Percentiles rank a stretch among this genome's conserved stretches.
Conservation (phyloP, 805 yeast genomes). For the Dipodascopsis tothii region DNA sequence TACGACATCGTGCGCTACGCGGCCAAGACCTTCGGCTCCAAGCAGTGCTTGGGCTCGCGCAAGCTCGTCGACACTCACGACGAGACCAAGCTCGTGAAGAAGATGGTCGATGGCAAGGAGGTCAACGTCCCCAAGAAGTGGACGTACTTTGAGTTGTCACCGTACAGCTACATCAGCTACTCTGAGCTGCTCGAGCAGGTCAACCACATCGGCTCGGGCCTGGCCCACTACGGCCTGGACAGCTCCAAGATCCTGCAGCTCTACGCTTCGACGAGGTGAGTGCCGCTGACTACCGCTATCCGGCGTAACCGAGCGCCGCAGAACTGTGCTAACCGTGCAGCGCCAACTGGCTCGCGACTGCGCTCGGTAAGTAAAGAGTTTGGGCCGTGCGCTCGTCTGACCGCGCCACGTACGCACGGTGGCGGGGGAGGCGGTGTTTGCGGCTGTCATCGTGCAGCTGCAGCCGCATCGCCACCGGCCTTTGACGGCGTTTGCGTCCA, state of each 20-base stretch:
- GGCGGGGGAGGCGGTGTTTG: no score
- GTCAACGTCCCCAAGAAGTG: conserved; percentile 73
- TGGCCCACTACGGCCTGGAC: conserved; percentile 60
- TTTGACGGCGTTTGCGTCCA: no score
- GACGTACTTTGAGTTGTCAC: conserved; percentile 73
- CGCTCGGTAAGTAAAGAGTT: conserved; percentile 10
- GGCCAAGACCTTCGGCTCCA: conserved; percentile 47
- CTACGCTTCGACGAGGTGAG: conserved; percentile 63
- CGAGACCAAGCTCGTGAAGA: conserved; percentile 67
- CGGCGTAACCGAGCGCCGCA: conserved; percentile 16
- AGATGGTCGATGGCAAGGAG: conserved; percentile 69
- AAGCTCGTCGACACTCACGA: conserved; percentile 62
- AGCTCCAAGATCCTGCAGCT: conserved; percentile 66
- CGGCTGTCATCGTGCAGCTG: no score
- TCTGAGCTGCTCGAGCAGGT: conserved; percentile 46
- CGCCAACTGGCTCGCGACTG: conserved; percentile 19
- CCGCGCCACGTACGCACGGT: no score
- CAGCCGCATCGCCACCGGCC: no score
- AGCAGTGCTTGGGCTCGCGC: conserved; percentile 69
- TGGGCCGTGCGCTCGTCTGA: no score
- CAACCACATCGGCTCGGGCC: conserved; percentile 62
- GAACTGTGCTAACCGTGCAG: conserved; percentile 17
- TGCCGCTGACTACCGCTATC: background rate
- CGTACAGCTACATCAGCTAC: conserved; percentile 60
- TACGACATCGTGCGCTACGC: conserved; percentile 63